Evolutionary conservation across 345 rosid species (phyloP), one percentile per base, ranked within the genome.

Genomic region (Arabis hirsuta): DNA sequence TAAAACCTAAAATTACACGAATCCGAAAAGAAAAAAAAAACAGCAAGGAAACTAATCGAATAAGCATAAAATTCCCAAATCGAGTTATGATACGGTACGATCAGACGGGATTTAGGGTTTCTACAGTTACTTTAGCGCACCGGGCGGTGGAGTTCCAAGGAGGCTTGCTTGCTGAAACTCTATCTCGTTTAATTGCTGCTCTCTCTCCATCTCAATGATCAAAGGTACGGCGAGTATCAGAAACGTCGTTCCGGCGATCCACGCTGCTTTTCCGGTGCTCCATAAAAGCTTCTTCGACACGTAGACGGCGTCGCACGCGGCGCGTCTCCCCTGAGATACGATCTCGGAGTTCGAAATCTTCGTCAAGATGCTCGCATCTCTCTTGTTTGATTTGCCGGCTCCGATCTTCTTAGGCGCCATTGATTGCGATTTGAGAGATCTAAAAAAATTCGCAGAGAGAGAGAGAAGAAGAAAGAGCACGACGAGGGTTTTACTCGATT

Each of bases 201-300:
- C 96, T 55, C 90, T 83, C 42, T 85, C 92, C 89, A 81, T 82
- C 81, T 78, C 84, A 47, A 91, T 76, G 48, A 87, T 76, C 72
- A 87, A 79, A 5, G 97, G 97, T 1, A 91, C 85, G 6, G 77
- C 84, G 19, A 92, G 81, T 70, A 92, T 79, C 41, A 92, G 76
- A 71, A 86, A 73, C 26, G 92, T 88, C 27, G 98, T 88, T 2
- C 98, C 92, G 7, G 87, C 87, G 48, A 90, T 73, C 96, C 92
- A 89, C 19, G 92, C 92, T 6, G 96, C 98, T 82, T 86, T 88
- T 6, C 96, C 98, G 4, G 96, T 90, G 79, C 96, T 89, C 55
- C 79, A 76, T 36, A 92, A 80, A 73, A 92, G 90, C 80, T 84
- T 90, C 78, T 85, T 88, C 73, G 98, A 65, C 31, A 88, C 91